These are phyloP conservation scores for Phlebiopsis flavidoalba DNA, from an alignment of 768 basidiomycete genomes.

Conservation along the genomic window DNA sequence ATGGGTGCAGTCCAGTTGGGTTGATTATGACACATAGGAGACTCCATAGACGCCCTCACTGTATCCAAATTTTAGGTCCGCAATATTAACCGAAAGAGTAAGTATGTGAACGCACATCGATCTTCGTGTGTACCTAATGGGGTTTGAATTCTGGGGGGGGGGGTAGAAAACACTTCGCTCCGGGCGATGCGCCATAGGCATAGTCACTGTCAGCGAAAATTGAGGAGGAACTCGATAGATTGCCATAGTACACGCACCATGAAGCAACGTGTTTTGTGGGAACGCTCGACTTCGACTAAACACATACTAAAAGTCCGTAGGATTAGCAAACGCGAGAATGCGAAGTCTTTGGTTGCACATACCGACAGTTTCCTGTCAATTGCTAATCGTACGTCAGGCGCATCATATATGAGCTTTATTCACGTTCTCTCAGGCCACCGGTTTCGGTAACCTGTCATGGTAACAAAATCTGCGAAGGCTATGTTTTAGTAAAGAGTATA, in stretches of 20 bases:
- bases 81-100: background rate
- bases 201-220: constrained; percentile 59
- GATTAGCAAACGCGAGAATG: constrained; percentile 8
- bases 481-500: background rate
- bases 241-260: constrained; percentile 46
- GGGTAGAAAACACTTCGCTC: constrained; percentile 90
- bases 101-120: constrained; percentile 40
- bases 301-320: constrained; percentile 74
- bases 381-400: constrained; percentile 42
- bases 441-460: constrained; percentile 68
- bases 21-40: constrained; percentile 94
- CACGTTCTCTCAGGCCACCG: background rate
- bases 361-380: constrained; percentile 99
- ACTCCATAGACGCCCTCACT: constrained; percentile 99
- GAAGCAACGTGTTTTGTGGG: constrained; percentile 94
- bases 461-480: constrained; percentile 62
- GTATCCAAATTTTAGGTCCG: too few species aligned
- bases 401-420: constrained; percentile 8
- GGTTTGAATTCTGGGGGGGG: too few species aligned
- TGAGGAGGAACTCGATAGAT: background rate
- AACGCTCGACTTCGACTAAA: constrained; percentile 93
- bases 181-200: constrained; percentile 98
- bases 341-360: constrained; percentile 23
- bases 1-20: constrained; percentile 98
- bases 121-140: constrained; percentile 89